A percentile compares a stretch with the other conserved stretches of the same genome.
Conservation (phyloP, 441 rosid species). For the Geranium incanum region DNA sequence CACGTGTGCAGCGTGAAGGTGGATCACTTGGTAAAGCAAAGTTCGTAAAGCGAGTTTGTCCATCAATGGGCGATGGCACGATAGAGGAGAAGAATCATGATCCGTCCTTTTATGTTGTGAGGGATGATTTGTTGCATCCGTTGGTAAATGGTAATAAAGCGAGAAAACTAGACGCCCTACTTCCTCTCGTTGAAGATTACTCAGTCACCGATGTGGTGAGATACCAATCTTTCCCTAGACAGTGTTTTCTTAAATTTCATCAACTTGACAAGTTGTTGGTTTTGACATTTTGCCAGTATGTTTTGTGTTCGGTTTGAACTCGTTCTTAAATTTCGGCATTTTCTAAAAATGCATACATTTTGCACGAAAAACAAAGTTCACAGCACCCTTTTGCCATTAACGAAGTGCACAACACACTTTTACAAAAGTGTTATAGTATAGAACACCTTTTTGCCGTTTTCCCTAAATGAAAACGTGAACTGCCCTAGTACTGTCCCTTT, state of each 20-base stretch:
- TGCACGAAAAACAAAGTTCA: too few relatives aligned
- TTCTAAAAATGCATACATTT: too few relatives aligned
- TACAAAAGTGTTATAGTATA: too few relatives aligned
- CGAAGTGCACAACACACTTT: too few relatives aligned
- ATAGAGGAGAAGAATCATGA: constrained; percentile 21
- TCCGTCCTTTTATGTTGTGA: constrained; percentile 53
- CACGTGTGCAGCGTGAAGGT: constrained; percentile 18
- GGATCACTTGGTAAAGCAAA: constrained; percentile 23
- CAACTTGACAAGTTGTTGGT: neutral
- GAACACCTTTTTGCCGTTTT: too few relatives aligned
- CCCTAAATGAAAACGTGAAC: neutral
- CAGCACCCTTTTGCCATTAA: too few relatives aligned
- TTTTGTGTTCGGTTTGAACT: neutral
- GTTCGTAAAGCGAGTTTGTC: constrained; percentile 36
- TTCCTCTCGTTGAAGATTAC: constrained; percentile 57
- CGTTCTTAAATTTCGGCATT: neutral
- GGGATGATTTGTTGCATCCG: constrained; percentile 94
- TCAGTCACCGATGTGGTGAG: constrained; percentile 80
- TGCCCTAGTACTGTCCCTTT: constrained; percentile 9
- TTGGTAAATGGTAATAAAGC: constrained; percentile 85
- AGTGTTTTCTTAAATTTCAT: neutral
- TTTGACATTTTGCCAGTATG: neutral
- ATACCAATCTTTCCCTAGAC: constrained; percentile 13
- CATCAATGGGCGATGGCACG: constrained; percentile 36
- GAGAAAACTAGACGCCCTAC: constrained; percentile 73